A percentile compares a stretch with the other conserved stretches of the same genome.
phyloP scores from a whole-genome alignment of 2,329 filamentous ascomycete genomes.

The Cladosporium sp. region DNA sequence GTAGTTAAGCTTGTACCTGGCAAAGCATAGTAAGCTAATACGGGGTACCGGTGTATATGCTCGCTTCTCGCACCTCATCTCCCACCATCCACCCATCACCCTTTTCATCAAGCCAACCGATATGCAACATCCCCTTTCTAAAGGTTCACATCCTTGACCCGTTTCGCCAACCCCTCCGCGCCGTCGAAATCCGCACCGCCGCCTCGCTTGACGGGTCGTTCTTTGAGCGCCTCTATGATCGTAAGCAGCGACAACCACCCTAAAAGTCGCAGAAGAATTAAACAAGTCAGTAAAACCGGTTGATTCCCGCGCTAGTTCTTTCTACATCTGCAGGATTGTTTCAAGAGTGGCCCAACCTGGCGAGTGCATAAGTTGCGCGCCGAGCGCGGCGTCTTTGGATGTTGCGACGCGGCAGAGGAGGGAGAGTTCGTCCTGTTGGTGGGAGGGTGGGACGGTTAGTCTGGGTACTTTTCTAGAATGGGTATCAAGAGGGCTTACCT shows the following conservation, averaged over 20 bases:
- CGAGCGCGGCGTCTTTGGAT: conserved; percentile 76
- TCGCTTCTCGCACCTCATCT: not conserved
- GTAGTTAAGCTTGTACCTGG: not conserved
- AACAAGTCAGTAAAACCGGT: conserved; percentile 27
- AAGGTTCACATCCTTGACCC: conserved; percentile 28
- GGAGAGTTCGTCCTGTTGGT: conserved; percentile 76
- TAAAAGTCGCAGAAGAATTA: conserved; percentile 26
- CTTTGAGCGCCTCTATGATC: conserved; percentile 95
- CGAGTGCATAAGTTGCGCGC: conserved; percentile 79
- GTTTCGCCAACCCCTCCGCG: conserved; percentile 30
- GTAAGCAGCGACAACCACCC: conserved; percentile 62
- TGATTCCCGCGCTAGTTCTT: conserved; percentile 1
- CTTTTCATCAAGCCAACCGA: not conserved
- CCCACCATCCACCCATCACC: not conserved
- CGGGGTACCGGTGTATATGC: not conserved
- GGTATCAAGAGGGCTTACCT: conserved; percentile 56
- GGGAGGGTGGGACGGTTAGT: not conserved
- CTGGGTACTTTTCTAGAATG: not conserved
- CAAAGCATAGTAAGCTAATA: not conserved
- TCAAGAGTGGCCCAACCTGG: conserved; percentile 93
- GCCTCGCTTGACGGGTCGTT: conserved; percentile 68
- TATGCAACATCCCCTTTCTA: not conserved
- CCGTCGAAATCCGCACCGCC: conserved; percentile 26
- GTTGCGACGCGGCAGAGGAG: conserved; percentile 84
- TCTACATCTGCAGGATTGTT: conserved; percentile 68